Base-by-base conservation (phyloP, 805 yeast genomes). In the Tetrapisispora nanseiensis region DNA sequence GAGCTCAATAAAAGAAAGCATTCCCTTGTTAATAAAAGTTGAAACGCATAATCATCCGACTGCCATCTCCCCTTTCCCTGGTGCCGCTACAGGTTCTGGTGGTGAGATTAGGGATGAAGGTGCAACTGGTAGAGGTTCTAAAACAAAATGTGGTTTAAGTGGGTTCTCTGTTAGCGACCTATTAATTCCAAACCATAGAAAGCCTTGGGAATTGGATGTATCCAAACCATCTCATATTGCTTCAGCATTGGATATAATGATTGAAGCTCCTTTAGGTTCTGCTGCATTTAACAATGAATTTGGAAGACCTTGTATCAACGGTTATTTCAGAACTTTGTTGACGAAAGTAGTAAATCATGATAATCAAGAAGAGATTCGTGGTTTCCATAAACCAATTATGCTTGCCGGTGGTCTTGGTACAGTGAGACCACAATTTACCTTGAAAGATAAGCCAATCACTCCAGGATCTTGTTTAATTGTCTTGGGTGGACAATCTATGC, bases 21-120 rank as follows among this genome's bases (percentile, higher is more conserved):
- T 90, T 18, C 92, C 89, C 50, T 86, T 94, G 57, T 70, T 92
- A 52, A 85, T 89, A 58, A 92, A 92, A 64, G 98, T 92, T 40
- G 99, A 92, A 68, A 92, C 99, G 21, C 99, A 92, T 65, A 92
- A 92, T 68, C 99, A 92, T 65, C 99, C 99, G 42, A 92, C 99
- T 21, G 98, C 98, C 1, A 97, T 92, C 5, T 90, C 97, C 20
- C 99, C 99, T 32, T 92, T 86, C 67, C 89, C 98, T 3, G 99
- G 99, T 65, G 99, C 99, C 26, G 95, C 99, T 33, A 92, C 99
- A 12, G 99, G 99, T 49, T 89, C 97, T 10, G 99, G 99, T 63
- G 99, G 99, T 70, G 99, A 92, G 68, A 92, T 92, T 57, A 85
- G 99, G 74, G 99, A 92, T 66, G 99, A 92, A 69, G 98, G 97